These are phyloP conservation scores for Cyphellophora attinorum DNA, from an alignment of 2,329 filamentous ascomycete genomes.

Conservation along the genomic window DNA sequence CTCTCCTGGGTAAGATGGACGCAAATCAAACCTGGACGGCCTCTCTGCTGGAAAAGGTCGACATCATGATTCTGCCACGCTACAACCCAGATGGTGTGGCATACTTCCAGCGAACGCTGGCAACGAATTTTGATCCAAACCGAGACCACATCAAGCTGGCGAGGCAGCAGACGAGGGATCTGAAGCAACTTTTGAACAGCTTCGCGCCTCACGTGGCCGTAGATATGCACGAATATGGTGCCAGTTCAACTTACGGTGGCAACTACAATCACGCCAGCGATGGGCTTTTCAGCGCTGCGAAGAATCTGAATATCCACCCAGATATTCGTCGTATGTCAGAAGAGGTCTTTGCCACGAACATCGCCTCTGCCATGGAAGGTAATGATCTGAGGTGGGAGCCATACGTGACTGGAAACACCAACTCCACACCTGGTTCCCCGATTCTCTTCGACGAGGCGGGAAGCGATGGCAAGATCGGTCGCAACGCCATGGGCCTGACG, in stretches of 20 bases:
- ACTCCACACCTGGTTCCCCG: neutral
- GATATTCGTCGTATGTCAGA: constrained; percentile 5
- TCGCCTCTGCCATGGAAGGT: constrained; percentile 4
- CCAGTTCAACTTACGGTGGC: constrained; percentile 2
- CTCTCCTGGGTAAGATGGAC: constrained; percentile 6
- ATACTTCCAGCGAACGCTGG: constrained; percentile 5
- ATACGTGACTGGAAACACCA: constrained; percentile 5
- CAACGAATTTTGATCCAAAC: constrained; percentile 7
- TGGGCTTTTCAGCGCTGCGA: constrained; percentile 6
- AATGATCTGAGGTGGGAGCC: constrained; percentile 5
- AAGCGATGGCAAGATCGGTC: constrained; percentile 7
- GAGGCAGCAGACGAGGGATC: constrained; percentile 4
- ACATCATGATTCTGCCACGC: constrained; percentile 5
- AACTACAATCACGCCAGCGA: constrained; percentile 7
- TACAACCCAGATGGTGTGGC: constrained; percentile 6
- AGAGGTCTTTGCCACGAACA: constrained; percentile 3
- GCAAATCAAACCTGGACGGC: constrained; percentile 7
- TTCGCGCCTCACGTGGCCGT: constrained; percentile 5
- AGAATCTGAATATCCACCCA: constrained; percentile 5
- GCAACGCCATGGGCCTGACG: constrained; percentile 8
- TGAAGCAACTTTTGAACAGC: constrained; percentile 4
- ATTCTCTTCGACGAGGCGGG: constrained; percentile 6
- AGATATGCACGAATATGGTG: constrained; percentile 7
- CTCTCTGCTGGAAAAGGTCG: constrained; percentile 3
- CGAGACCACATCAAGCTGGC: constrained; percentile 7